Conservation (phyloP, 1,139 yeast genomes). For the Ogataea hybrid region DNA sequence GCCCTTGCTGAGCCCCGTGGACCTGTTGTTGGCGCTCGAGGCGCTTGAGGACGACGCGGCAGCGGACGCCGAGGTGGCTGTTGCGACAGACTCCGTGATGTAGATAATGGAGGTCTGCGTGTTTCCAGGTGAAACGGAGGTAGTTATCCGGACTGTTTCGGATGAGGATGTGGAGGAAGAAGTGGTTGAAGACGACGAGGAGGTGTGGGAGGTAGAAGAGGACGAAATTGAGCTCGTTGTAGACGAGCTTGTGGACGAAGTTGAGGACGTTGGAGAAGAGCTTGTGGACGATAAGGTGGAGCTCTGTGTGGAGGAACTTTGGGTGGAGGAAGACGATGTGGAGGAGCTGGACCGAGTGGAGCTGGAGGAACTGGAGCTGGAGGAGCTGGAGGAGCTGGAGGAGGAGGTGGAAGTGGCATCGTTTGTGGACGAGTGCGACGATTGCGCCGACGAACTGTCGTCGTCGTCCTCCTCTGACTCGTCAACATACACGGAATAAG, state of each 20-base stretch:
- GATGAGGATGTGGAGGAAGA: slow-evolving; percentile 21
- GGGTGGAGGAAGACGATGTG: slow-evolving; percentile 12
- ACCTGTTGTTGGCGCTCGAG: slow-evolving; percentile 17
- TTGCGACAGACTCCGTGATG: slow-evolving; percentile 23
- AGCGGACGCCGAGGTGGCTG: slow-evolving; percentile 21
- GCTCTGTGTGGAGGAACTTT: slow-evolving; percentile 21
- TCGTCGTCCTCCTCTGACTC: slow-evolving; percentile 28
- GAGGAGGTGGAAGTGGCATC: background rate
- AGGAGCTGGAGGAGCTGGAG: slow-evolving; percentile 1
- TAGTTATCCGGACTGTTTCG: slow-evolving; percentile 28
- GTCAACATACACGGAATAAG: slow-evolving; percentile 48
- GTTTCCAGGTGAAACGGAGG: slow-evolving; percentile 28
- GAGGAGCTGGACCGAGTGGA: background rate
- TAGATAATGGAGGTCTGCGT: slow-evolving; percentile 15
- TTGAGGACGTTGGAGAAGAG: slow-evolving; percentile 1
- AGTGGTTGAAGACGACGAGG: slow-evolving; percentile 23
- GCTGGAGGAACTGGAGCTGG: background rate
- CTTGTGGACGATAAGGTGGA: slow-evolving; percentile 23
- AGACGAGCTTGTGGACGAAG: slow-evolving; percentile 3
- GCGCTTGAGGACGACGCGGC: slow-evolving; percentile 23
- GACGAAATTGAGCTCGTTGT: slow-evolving; percentile 3
- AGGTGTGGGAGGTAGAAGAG: slow-evolving; percentile 11
- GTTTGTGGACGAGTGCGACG: background rate
- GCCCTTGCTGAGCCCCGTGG: slow-evolving; percentile 36
- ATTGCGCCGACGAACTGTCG: too few relatives aligned